A percentile compares a stretch with the other conserved stretches of the same genome.
Evolutionary conservation across 2,329 filamentous ascomycete species (phyloP).

Genomic region (Berkeleyomyces rouxiae): DNA sequence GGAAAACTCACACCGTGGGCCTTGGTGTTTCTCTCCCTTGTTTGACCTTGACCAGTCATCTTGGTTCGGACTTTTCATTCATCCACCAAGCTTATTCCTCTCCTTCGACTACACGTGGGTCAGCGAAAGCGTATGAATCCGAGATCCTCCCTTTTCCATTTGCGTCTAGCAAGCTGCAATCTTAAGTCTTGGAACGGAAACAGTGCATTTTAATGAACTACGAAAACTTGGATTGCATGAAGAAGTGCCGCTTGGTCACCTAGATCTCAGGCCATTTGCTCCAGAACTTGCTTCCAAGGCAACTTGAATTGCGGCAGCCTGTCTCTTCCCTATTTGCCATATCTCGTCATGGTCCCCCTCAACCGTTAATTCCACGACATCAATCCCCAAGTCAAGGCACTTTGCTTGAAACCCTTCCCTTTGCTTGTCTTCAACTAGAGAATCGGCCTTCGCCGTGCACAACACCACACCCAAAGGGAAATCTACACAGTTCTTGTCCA

Average conservation of each 20-base stretch:
- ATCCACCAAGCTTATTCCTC: neutral
- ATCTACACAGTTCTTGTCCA: neutral
- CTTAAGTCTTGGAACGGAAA: too few relatives aligned
- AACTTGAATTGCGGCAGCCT: neutral
- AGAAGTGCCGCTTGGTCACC: neutral
- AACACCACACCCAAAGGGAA: neutral
- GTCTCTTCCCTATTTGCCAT: constrained; percentile 4
- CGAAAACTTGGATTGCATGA: too few relatives aligned
- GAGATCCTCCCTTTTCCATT: neutral
- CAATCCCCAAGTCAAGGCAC: neutral
- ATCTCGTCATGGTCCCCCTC: constrained; percentile 8
- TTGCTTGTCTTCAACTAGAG: constrained; percentile 8
- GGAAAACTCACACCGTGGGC: neutral
- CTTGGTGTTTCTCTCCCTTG: neutral
- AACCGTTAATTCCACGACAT: neutral
- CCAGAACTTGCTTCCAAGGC: neutral
- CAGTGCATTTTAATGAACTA: too few relatives aligned
- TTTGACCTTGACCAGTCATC: neutral
- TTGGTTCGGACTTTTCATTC: too few relatives aligned
- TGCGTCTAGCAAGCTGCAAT: neutral
- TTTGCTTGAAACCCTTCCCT: neutral
- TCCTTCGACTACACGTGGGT: neutral
- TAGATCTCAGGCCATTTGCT: neutral
- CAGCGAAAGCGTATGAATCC: neutral
- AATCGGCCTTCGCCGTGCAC: neutral